These are phyloP conservation scores for Castanea sativa DNA, from an alignment of 306 rosid species.

Conservation along the genomic window DNA sequence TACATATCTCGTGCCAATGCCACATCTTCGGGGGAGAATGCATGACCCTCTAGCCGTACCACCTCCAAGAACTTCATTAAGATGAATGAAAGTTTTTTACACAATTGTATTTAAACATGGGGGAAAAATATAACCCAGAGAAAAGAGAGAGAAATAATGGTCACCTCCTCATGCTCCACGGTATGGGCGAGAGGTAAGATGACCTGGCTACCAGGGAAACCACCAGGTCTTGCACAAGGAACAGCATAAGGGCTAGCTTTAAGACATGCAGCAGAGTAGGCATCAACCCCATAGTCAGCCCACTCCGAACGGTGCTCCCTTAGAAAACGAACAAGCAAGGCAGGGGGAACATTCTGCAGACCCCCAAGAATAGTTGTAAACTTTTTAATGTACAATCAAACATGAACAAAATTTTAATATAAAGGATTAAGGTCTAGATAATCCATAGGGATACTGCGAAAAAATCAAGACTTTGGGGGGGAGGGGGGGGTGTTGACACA, in stretches of 20 bases:
- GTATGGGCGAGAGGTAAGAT: constrained; percentile 91
- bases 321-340: constrained; percentile 88
- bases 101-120: neutral
- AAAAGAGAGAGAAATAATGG: neutral
- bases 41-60: constrained; percentile 97
- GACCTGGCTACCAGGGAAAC: constrained; percentile 86
- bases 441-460: neutral
- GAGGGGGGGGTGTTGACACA: neutral
- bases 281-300: constrained; percentile 98
- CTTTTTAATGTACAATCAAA: neutral
- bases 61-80: constrained; percentile 81
- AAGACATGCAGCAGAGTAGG: constrained; percentile 85
- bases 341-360: constrained; percentile 91
- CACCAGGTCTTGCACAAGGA: constrained; percentile 87
- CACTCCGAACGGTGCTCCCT: constrained; percentile 98
- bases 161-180: constrained; percentile 93
- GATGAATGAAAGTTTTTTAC: neutral
- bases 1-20: constrained; percentile 90
- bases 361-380: neutral
- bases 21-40: constrained; percentile 83
- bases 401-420: neutral
- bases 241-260: constrained; percentile 80
- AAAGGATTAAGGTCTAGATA: neutral
- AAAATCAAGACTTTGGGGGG: neutral
- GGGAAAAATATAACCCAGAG: neutral